A percentile compares a stretch with the other conserved stretches of the same genome.
Conservation (phyloP, 345 rosid genomes). For the Mangifera indica region DNA sequence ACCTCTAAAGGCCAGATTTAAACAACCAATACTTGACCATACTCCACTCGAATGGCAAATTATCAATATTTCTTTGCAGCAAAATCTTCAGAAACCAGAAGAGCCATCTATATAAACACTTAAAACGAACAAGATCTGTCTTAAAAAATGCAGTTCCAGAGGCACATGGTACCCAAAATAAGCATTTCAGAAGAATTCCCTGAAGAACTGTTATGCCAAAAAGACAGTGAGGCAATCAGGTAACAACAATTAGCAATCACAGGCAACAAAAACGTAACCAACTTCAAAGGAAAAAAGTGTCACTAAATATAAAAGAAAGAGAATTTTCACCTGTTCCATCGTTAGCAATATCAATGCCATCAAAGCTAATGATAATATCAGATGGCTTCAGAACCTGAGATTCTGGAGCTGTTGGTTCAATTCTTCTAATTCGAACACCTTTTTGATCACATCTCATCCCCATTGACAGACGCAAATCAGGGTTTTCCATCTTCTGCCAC, state of each 20-base stretch:
- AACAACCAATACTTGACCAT: neutral
- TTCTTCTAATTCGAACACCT: conserved; percentile 89
- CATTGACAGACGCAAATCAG: conserved; percentile 72
- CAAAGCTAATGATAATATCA: conserved; percentile 85
- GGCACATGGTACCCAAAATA: neutral
- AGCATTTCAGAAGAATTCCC: neutral
- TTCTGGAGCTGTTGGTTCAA: conserved; percentile 91
- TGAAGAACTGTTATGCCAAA: neutral
- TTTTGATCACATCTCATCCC: conserved; percentile 81
- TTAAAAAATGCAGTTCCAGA: neutral
- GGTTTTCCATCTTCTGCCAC: conserved; percentile 99
- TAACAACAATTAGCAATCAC: neutral
- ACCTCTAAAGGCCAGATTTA: neutral
- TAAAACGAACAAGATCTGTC: neutral
- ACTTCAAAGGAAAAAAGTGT: neutral
- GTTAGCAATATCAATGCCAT: conserved; percentile 79
- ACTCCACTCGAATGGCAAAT: neutral
- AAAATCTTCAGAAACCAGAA: neutral
- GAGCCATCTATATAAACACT: neutral
- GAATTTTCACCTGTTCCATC: conserved; percentile 83
- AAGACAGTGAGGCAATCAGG: neutral
- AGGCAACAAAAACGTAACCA: neutral
- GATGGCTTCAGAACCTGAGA: conserved; percentile 80
- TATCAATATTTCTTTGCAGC: neutral
- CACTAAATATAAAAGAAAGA: neutral